phyloP scores from a whole-genome alignment of 2,329 filamentous ascomycete genomes.

The Neofusicoccum parvum region DNA sequence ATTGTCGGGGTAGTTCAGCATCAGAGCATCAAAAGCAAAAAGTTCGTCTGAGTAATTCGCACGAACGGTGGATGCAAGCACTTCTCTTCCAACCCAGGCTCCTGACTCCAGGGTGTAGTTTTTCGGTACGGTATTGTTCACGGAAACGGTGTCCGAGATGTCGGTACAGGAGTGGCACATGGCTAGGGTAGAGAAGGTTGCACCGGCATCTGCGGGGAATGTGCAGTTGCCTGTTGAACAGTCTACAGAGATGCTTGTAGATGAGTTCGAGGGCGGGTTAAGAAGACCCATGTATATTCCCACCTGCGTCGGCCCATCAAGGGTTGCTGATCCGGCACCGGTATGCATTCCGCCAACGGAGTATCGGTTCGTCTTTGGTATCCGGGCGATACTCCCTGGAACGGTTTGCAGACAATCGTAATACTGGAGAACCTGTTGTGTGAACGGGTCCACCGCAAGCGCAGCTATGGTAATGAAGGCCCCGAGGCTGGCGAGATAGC shows the following conservation, averaged over 20 bases:
- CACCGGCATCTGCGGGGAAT: background rate
- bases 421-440: slow-evolving; percentile 2
- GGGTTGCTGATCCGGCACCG: background rate
- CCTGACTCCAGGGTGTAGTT: background rate
- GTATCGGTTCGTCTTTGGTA: background rate
- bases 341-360: background rate
- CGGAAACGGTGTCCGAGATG: background rate
- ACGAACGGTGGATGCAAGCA: background rate
- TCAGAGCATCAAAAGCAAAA: slow-evolving; percentile 4
- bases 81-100: background rate
- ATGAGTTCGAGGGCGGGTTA: background rate
- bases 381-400: background rate
- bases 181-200: slow-evolving; percentile 1
- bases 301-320: background rate
- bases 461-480: slow-evolving; percentile 2
- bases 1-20: background rate
- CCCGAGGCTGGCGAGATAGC: slow-evolving; percentile 1
- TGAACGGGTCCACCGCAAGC: slow-evolving; percentile 2
- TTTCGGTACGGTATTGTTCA: background rate
- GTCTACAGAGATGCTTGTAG: background rate
- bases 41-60: background rate
- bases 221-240: slow-evolving; percentile 13
- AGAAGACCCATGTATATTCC: slow-evolving; percentile 1
- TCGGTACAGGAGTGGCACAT: slow-evolving; percentile 9
- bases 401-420: background rate